Evolutionary conservation across 768 basidiomycete genomes (phyloP).

Genomic region (Phlegmacium glaucopus): DNA sequence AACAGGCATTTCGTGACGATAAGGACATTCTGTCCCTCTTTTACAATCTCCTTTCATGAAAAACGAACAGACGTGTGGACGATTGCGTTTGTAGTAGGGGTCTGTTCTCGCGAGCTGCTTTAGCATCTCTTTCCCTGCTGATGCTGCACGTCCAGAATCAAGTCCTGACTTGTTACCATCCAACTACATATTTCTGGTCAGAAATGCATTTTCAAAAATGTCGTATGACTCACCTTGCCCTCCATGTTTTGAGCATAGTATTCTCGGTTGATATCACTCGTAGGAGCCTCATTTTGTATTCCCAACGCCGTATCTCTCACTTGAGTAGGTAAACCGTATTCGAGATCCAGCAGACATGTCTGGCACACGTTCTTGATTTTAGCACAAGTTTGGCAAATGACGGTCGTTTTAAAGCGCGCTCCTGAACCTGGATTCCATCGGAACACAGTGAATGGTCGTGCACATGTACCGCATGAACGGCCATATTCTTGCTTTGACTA

Average conservation of each 20-base stretch:
- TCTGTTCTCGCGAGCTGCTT: constrained; percentile 93
- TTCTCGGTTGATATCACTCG: constrained; percentile 95
- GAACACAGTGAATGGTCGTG: constrained; percentile 94
- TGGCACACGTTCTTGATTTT: constrained; percentile 98
- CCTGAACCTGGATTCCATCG: constrained; percentile 97
- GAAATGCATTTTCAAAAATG: background rate
- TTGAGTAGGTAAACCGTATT: constrained; percentile 95
- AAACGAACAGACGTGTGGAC: constrained; percentile 93
- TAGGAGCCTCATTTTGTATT: constrained; percentile 82
- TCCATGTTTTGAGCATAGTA: constrained; percentile 94
- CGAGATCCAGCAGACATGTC: constrained; percentile 94
- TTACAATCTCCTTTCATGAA: constrained; percentile 94
- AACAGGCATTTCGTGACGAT: constrained; percentile 88
- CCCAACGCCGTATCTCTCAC: constrained; percentile 95
- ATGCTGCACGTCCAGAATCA: constrained; percentile 57
- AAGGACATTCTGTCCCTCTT: constrained; percentile 90
- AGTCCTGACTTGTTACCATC: constrained; percentile 66
- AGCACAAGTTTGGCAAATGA: constrained; percentile 95
- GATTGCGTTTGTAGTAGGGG: constrained; percentile 96
- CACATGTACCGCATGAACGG: constrained; percentile 95
- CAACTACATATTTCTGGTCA: constrained; percentile 40
- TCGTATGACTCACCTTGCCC: constrained; percentile 54
- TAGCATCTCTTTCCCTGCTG: constrained; percentile 94
- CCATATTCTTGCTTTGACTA: constrained; percentile 98
- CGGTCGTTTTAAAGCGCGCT: constrained; percentile 93